These are phyloP conservation scores for Fraxinus angustifolia DNA, from an alignment of 305 asterid species.

Conservation along the genomic window DNA sequence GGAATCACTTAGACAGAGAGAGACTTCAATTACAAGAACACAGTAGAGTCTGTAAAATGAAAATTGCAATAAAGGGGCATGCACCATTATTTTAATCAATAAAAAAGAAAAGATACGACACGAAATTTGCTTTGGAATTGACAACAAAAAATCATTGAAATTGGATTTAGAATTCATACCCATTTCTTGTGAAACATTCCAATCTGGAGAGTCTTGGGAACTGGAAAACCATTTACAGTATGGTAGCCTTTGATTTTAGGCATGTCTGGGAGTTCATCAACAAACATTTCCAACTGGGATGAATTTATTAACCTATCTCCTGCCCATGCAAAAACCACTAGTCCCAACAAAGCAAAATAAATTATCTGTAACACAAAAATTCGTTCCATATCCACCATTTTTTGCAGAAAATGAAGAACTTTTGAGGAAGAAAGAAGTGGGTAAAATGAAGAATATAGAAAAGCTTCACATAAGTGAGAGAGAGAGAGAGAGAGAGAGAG, in stretches of 20 bases:
- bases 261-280: conserved; percentile 63
- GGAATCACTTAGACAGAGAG: background rate
- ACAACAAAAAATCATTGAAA: background rate
- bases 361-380: conserved; percentile 6
- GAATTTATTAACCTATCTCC: conserved; percentile 35
- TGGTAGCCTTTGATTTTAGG: conserved; percentile 60
- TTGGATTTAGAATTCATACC: conserved; percentile 33
- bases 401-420: background rate
- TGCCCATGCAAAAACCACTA: conserved; percentile 35
- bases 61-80: background rate
- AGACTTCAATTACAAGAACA: background rate
- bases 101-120: background rate
- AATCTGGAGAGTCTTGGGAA: conserved; percentile 39
- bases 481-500: background rate
- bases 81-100: background rate
- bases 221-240: conserved; percentile 30
- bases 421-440: background rate
- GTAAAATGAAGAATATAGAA: background rate
- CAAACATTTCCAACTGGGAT: conserved; percentile 58
- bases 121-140: background rate
- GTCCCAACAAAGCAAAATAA: conserved; percentile 17
- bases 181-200: conserved; percentile 80
- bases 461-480: background rate
- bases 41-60: background rate
- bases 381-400: conserved; percentile 21